Percentiles rank a stretch among this genome's conserved stretches.
phyloP scores from a whole-genome alignment of 164 flowering plant species.

The Cinnamomum chago region DNA sequence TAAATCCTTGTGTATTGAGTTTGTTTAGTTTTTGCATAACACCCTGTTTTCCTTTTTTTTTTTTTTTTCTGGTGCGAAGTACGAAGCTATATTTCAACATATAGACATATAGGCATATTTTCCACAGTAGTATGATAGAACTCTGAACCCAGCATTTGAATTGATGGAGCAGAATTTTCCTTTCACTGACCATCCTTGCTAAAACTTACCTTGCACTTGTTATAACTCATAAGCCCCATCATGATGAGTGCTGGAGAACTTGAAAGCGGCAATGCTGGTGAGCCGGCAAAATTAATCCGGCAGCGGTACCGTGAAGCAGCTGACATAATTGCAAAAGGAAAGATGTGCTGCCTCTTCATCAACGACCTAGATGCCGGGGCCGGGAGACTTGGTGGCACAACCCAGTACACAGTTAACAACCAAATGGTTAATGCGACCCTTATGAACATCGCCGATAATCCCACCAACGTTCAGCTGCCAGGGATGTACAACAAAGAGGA shows the following conservation, averaged over 20 bases:
- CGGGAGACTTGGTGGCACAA: conserved; percentile 46
- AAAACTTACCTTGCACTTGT: not conserved
- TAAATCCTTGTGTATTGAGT: too few relatives aligned
- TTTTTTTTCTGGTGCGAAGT: too few relatives aligned
- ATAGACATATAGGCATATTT: too few relatives aligned
- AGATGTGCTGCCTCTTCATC: conserved; percentile 48
- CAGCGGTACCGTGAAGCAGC: conserved; percentile 52
- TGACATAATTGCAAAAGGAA: conserved; percentile 38
- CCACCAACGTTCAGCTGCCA: conserved; percentile 48
- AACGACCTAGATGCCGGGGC: conserved; percentile 55
- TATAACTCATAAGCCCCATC: conserved; percentile 25
- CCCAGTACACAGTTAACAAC: conserved; percentile 54
- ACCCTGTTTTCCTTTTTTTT: too few relatives aligned
- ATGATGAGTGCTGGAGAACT: conserved; percentile 52
- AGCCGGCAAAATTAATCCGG: conserved; percentile 43
- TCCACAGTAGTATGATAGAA: too few relatives aligned
- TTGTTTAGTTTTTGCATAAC: too few relatives aligned
- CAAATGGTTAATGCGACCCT: conserved; percentile 57
- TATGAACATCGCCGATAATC: conserved; percentile 56
- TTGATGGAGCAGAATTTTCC: too few relatives aligned
- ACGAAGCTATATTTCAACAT: too few relatives aligned
- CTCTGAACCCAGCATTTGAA: too few relatives aligned
- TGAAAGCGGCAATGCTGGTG: conserved; percentile 48
- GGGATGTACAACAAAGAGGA: conserved; percentile 54
- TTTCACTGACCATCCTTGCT: too few relatives aligned